Percentiles rank a stretch among this genome's conserved stretches.
phyloP scores from a whole-genome alignment of 2,329 filamentous ascomycete species.

The Xylariaceae sp. region DNA sequence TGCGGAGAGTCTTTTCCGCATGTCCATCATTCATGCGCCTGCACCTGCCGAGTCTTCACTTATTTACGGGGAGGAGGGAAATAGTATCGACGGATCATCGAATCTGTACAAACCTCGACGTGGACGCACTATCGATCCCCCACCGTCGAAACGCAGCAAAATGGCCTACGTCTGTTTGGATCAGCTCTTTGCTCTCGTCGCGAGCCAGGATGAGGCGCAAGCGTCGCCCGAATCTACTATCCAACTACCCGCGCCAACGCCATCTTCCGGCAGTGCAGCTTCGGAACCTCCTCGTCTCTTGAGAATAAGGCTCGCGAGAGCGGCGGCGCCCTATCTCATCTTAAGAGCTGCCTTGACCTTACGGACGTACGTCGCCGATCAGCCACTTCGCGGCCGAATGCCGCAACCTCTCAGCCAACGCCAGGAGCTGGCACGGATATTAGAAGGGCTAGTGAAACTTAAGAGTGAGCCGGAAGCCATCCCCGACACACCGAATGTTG shows the following conservation, averaged over 20 bases:
- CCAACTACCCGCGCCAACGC: conserved; percentile 42
- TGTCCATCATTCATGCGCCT: conserved; percentile 72
- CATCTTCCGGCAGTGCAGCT: conserved; percentile 21
- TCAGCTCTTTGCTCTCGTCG: conserved; percentile 69
- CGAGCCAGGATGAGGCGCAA: conserved; percentile 44
- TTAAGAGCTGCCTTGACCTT: conserved; percentile 75
- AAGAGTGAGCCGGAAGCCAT: conserved; percentile 68
- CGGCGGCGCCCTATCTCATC: conserved; percentile 75
- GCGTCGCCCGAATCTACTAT: conserved; percentile 37
- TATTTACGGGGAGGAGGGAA: conserved; percentile 47
- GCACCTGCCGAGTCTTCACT: conserved; percentile 50
- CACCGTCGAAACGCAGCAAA: conserved; percentile 59
- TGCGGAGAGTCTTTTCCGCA: conserved; percentile 71
- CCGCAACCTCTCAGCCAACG: conserved; percentile 80
- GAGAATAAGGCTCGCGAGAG: conserved; percentile 63
- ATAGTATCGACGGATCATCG: conserved; percentile 49
- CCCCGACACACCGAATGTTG: conserved; percentile 49
- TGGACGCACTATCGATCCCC: conserved; percentile 67
- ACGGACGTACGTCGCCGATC: conserved; percentile 84
- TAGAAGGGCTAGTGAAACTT: conserved; percentile 63
- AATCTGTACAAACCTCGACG: conserved; percentile 61
- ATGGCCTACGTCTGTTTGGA: conserved; percentile 80
- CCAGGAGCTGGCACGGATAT: conserved; percentile 69
- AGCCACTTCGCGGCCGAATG: conserved; percentile 82
- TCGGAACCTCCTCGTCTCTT: conserved; percentile 34